A percentile compares a stretch with the other conserved stretches of the same genome.
These are phyloP conservation scores for Coprinopsis strossmayeri DNA, from an alignment of 768 basidiomycete species.

Conservation along the genomic window DNA sequence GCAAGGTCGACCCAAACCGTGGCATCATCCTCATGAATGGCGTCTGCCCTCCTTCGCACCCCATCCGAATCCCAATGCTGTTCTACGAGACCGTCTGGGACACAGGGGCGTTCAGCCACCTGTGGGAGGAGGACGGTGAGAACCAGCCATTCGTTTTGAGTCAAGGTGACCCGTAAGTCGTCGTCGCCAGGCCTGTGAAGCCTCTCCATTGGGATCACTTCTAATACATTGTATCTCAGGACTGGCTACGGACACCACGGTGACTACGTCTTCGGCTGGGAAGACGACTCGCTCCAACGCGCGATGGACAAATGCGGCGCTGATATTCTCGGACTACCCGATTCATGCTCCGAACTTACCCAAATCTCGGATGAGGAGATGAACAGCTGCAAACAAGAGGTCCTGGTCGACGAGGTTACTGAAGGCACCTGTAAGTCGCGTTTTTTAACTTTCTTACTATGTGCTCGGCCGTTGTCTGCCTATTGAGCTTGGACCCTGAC, in stretches of 20 bases:
- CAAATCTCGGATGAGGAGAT: conserved; percentile 11
- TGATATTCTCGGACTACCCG: conserved; percentile 7
- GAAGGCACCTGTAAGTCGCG: conserved; percentile 7
- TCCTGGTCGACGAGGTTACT: conserved; percentile 4
- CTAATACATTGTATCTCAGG: neutral
- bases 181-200: neutral
- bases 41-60: conserved; percentile 6
- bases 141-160: conserved; percentile 10
- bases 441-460: neutral
- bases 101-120: conserved; percentile 7
- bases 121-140: conserved; percentile 10
- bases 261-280: conserved; percentile 12
- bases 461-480: neutral
- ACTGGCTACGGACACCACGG: conserved; percentile 11
- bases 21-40: conserved; percentile 8
- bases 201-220: neutral
- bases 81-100: conserved; percentile 12
- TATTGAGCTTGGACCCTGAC: neutral
- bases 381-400: conserved; percentile 6
- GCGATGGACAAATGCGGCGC: conserved; percentile 11
- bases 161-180: conserved; percentile 9
- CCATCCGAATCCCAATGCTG: conserved; percentile 7
- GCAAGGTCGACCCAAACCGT: conserved; percentile 4
- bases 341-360: conserved; percentile 7
- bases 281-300: conserved; percentile 11